phyloP scores from a whole-genome alignment of 2,329 filamentous ascomycete genomes.

The Xylogone sp. region DNA sequence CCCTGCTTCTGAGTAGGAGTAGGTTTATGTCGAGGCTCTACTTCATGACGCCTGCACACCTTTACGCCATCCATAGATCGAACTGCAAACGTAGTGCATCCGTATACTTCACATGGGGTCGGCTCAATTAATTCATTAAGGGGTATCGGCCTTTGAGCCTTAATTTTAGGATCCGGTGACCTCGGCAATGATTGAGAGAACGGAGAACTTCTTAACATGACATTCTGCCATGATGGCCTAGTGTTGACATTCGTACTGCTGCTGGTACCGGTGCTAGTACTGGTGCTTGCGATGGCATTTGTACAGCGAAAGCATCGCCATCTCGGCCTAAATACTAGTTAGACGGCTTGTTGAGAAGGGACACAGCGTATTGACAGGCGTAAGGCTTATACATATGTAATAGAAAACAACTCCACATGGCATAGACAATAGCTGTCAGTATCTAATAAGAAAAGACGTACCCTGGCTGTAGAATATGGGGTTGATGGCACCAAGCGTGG shows the following conservation, averaged over 20 bases:
- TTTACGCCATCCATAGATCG: background rate
- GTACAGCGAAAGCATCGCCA: background rate
- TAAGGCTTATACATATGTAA: background rate
- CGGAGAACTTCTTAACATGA: background rate
- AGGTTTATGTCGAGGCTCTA: constrained; percentile 3
- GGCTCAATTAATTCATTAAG: background rate
- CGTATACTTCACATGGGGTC: background rate
- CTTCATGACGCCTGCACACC: background rate
- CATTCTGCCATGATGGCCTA: background rate
- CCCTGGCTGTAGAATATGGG: constrained; percentile 4
- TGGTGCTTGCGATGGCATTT: background rate
- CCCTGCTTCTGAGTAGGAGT: background rate
- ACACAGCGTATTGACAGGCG: too few species aligned
- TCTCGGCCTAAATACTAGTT: background rate
- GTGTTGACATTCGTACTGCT: background rate
- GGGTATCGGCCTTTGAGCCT: background rate
- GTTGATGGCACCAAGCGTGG: constrained; percentile 16
- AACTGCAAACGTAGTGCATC: background rate
- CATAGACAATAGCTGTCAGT: background rate
- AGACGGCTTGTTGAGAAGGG: too few species aligned
- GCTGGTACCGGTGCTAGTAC: background rate
- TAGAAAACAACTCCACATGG: background rate
- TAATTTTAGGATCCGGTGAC: background rate
- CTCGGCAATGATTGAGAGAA: background rate
- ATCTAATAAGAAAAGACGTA: background rate